Evolutionary conservation across 2,329 filamentous ascomycete species (phyloP).

Genomic region (Amphichorda felina): DNA sequence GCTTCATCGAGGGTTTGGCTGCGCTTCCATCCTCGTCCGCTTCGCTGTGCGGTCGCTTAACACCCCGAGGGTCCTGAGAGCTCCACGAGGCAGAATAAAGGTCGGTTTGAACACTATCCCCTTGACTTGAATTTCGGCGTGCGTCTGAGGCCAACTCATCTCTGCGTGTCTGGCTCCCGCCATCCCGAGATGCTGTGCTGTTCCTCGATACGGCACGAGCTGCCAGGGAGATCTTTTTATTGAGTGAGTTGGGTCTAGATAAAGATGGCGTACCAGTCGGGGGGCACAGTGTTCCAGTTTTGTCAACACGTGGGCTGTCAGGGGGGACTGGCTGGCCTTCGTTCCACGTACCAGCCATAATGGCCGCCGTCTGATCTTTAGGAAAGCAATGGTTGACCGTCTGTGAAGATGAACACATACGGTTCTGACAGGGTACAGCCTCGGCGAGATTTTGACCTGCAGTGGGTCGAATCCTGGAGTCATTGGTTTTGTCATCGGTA

Average conservation of each 20-base stretch:
- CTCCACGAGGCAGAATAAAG: not conserved
- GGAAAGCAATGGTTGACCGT: no score
- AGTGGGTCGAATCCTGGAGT: conserved; percentile 9
- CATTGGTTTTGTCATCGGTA: conserved; percentile 35
- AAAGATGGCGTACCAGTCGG: no score
- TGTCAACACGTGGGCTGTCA: no score
- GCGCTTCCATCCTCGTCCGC: conserved; percentile 4
- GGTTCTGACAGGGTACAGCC: no score
- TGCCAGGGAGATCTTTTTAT: no score
- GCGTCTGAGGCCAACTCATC: not conserved
- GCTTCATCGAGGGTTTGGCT: conserved; percentile 1
- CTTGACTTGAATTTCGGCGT: not conserved
- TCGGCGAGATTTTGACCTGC: conserved; percentile 6
- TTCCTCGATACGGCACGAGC: no score
- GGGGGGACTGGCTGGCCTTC: conserved; percentile 49
- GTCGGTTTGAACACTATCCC: conserved; percentile 2
- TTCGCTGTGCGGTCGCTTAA: conserved; percentile 19
- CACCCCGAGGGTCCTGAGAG: conserved; percentile 13
- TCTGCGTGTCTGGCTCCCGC: not conserved
- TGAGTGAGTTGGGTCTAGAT: no score
- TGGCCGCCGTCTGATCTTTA: conserved; percentile 39
- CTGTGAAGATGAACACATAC: no score
- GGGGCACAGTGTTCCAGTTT: no score
- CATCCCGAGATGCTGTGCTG: not conserved
- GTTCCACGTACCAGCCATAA: conserved; percentile 48